A percentile compares a stretch with the other conserved stretches of the same genome.
Conservation (phyloP, 768 basidiomycete species). For the Termitomyces sp. region DNA sequence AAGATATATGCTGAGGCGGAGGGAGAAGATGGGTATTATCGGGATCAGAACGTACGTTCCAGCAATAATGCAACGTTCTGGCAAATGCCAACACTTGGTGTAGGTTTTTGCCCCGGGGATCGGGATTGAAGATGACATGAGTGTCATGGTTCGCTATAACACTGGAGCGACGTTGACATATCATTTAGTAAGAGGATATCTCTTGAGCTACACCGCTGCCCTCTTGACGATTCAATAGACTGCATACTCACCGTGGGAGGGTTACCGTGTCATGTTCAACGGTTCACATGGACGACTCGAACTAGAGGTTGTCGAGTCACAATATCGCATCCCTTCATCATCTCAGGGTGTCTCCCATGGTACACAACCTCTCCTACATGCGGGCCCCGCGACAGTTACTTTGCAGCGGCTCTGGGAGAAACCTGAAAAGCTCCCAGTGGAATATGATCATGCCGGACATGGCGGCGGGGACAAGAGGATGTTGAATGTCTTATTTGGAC, state of each 20-base stretch:
- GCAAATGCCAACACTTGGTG: neutral
- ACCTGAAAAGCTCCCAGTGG: conserved; percentile 37
- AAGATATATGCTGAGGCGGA: conserved; percentile 44
- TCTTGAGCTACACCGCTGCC: neutral
- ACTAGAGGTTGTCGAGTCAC: conserved; percentile 46
- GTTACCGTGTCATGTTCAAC: conserved; percentile 52
- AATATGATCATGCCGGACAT: conserved; percentile 39
- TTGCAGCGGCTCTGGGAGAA: conserved; percentile 43
- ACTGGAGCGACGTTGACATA: conserved; percentile 49
- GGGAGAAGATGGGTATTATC: conserved; percentile 43
- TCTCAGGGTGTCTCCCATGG: conserved; percentile 33
- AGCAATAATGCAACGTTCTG: too few relatives aligned
- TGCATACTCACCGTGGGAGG: conserved; percentile 43
- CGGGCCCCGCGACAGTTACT: conserved; percentile 38
- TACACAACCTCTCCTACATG: conserved; percentile 34
- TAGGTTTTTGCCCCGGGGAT: conserved; percentile 38
- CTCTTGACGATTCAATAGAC: conserved; percentile 22
- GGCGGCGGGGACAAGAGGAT: conserved; percentile 47
- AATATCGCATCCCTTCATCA: conserved; percentile 28
- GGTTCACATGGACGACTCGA: conserved; percentile 49
- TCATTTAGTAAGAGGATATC: conserved; percentile 35
- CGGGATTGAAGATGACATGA: conserved; percentile 52
- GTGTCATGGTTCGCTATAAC: conserved; percentile 43
- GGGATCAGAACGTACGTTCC: conserved; percentile 42
- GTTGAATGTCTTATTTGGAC: conserved; percentile 46